Base-by-base conservation (phyloP, 805 yeast genomes). In the Yamadazyma olivae region DNA sequence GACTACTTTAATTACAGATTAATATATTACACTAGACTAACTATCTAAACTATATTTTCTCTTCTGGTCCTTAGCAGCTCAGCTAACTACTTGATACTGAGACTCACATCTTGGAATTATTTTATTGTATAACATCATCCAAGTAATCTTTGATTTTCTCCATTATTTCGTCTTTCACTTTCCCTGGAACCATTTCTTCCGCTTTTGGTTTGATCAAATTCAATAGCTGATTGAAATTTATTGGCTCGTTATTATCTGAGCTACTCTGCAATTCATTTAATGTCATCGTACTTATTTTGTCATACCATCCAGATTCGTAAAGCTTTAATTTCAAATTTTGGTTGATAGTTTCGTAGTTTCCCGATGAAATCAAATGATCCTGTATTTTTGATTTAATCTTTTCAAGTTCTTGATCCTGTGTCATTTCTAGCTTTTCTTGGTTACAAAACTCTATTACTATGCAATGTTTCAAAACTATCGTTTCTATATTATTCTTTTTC, bases 231-330 rank as follows among this genome's bases (percentile, higher is more conserved):
- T 74, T 75, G 43, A 81, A 81, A 44, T 69, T 79, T 9, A 75
- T 67, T 18, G 35, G 36, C 5, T 36, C 43, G 14, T 44, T 38
- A 12, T 44, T 38, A 13, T 39, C 40, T 13, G 37, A 30, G 15
- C 43, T 49, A 25, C 64, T 69, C 17, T 65, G 64, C 51, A 73
- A 73, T 55, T 60, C 74, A 40, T 43, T 51, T 32, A 57, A 57
- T 3, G 95, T 83, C 27, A 83, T 47, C 26, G 71, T 73, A 30
- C 77, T 70, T 18, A 90, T 79, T 36, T 81, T 71, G 48, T 87
- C 95, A 41, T 77, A 78, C 97, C 97, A 90, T 5, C 96, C 96
- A 1, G 82, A 72, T 51, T 84, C 83, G 35, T 79, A 72, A 8
- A 90, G 70, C 50, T 75, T 77, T 37, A 80, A 70, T 47, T 78